A percentile compares a stretch with the other conserved stretches of the same genome.
Conservation (phyloP, 352 stramenopile genomes). For the Globisporangium uncinulatum region DNA sequence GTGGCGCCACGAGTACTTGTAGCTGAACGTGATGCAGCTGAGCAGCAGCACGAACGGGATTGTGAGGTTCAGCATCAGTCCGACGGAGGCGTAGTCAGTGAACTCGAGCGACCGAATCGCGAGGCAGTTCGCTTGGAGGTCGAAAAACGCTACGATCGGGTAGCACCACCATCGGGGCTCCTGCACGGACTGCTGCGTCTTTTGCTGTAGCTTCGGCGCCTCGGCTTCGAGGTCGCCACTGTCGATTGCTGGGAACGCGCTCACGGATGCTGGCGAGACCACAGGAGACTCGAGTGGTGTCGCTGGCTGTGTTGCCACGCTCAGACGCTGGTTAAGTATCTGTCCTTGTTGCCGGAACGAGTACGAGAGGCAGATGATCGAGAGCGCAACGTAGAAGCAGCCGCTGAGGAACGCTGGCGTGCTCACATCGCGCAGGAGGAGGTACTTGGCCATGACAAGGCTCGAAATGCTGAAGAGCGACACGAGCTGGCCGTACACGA, state of each 20-base stretch:
- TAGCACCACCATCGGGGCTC: slow-evolving; percentile 34
- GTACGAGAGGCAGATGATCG: slow-evolving; percentile 12
- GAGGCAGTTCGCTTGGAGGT: slow-evolving; percentile 37
- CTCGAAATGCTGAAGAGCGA: slow-evolving; percentile 33
- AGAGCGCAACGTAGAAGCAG: slow-evolving; percentile 31
- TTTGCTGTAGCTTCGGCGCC: not conserved
- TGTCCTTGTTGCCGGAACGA: slow-evolving; percentile 6
- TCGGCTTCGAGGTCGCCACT: not conserved
- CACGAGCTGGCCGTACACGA: slow-evolving; percentile 36
- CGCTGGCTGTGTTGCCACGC: not conserved
- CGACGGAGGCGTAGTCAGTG: slow-evolving; percentile 25
- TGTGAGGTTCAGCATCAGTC: slow-evolving; percentile 34
- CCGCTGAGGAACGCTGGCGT: slow-evolving; percentile 31
- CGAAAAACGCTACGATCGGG: slow-evolving; percentile 29
- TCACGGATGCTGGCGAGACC: not conserved
- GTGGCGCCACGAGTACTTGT: slow-evolving; percentile 24
- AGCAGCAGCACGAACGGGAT: slow-evolving; percentile 40
- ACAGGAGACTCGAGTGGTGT: slow-evolving; percentile 8
- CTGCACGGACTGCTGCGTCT: not conserved
- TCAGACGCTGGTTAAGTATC: not conserved
- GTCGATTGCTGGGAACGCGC: not conserved
- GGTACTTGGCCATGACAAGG: slow-evolving; percentile 33
- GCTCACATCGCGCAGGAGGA: slow-evolving; percentile 20
- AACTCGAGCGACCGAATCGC: slow-evolving; percentile 25
- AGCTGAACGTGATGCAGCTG: slow-evolving; percentile 18